A percentile compares a stretch with the other conserved stretches of the same genome.
phyloP scores from a whole-genome alignment of 306 rosid genomes.

The Hippophae rhamnoides region DNA sequence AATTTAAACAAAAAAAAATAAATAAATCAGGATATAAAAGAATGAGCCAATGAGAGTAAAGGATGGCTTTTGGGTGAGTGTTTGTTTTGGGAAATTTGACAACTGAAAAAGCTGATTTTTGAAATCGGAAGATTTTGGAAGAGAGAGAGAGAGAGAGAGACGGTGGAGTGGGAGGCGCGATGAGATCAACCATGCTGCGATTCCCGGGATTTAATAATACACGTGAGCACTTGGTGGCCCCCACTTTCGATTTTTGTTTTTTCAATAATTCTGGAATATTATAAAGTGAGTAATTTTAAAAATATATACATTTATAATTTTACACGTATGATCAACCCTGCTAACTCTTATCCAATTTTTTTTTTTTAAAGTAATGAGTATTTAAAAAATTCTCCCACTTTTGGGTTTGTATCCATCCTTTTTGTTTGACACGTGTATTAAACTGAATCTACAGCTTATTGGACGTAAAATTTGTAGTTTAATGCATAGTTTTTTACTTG shows the following conservation, averaged over 20 bases:
- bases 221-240: conserved; percentile 55
- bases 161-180: not conserved
- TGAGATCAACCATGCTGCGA: conserved; percentile 37
- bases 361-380: too few species aligned
- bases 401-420: too few species aligned
- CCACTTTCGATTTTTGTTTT: not conserved
- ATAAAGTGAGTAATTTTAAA: too few species aligned
- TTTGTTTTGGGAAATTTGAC: conserved; percentile 23
- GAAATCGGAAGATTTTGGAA: not conserved
- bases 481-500: too few species aligned
- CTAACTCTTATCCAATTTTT: too few species aligned
- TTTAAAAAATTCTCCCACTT: too few species aligned
- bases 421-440: too few species aligned
- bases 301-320: too few species aligned
- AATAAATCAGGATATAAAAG: not conserved
- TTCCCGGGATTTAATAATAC: conserved; percentile 41
- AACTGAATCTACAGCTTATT: too few species aligned
- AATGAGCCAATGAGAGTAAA: conserved; percentile 5
- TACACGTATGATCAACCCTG: not conserved
- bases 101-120: not conserved
- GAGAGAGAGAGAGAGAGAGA: conserved; percentile 4
- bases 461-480: too few species aligned
- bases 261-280: too few species aligned
- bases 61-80: conserved; percentile 16
- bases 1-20: not conserved